Percentiles rank a stretch among this genome's conserved stretches.
phyloP scores from a whole-genome alignment of 139 green algal species.

The Chlorella sp. region DNA sequence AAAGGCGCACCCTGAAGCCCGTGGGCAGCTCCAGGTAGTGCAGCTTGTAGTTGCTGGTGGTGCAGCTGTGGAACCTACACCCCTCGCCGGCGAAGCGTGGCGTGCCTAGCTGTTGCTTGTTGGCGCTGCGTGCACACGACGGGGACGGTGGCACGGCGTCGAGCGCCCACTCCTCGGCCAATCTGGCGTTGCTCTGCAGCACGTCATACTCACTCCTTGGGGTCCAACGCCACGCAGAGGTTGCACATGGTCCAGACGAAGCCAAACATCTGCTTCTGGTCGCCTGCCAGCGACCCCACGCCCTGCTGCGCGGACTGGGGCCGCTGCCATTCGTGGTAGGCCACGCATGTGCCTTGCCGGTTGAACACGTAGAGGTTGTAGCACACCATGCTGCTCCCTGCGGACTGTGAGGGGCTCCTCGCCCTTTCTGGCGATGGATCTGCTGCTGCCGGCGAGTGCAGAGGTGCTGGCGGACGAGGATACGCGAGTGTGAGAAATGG shows the following conservation, averaged over 20 bases:
- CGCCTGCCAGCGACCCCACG: conserved; percentile 57
- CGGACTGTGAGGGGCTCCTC: too few relatives aligned
- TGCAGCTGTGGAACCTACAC: conserved; percentile 75
- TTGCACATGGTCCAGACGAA: conserved; percentile 87
- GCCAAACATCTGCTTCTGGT: conserved; percentile 95
- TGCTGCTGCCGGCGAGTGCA: too few relatives aligned
- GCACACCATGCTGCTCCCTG: conserved; percentile 22
- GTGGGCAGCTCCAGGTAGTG: conserved; percentile 87
- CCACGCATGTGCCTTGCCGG: conserved; percentile 71
- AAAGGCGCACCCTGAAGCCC: conserved; percentile 88
- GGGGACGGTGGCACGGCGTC: too few relatives aligned
- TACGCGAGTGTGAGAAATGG: too few relatives aligned
- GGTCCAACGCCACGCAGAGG: conserved; percentile 78
- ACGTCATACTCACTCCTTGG: conserved; percentile 50
- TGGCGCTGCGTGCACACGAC: too few relatives aligned
- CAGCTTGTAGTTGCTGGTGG: conserved; percentile 86
- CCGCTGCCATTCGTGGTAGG: conserved; percentile 85
- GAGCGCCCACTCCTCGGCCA: too few relatives aligned
- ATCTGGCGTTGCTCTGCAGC: not conserved
- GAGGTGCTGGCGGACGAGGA: too few relatives aligned
- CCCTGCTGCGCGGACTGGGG: conserved; percentile 66
- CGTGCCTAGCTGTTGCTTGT: conserved; percentile 63
- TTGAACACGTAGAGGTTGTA: conserved; percentile 83
- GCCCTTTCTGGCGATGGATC: too few relatives aligned
- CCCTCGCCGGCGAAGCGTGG: conserved; percentile 63